A percentile compares a stretch with the other conserved stretches of the same genome.
Conservation (phyloP, 1,284 basidiomycete genomes). For the Athelia sp. region DNA sequence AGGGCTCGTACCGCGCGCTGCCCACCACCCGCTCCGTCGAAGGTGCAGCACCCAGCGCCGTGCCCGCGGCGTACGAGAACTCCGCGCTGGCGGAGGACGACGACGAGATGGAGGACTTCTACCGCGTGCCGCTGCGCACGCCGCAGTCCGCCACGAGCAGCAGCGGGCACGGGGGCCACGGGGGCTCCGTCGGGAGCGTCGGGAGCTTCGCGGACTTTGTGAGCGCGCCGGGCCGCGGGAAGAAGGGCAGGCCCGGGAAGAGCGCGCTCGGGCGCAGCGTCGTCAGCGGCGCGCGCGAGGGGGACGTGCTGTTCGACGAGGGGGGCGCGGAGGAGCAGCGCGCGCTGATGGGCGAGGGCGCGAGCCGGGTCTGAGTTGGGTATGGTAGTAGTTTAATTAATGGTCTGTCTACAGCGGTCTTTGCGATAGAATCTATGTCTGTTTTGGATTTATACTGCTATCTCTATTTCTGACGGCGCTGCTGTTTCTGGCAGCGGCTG, state of each 20-base stretch:
- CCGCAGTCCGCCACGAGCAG: slow-evolving; percentile 17
- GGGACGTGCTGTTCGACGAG: slow-evolving; percentile 53
- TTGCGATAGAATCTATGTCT: too few relatives aligned
- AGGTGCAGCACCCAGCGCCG: slow-evolving; percentile 17
- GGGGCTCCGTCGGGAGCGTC: slow-evolving; percentile 13
- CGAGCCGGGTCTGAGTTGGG: too few relatives aligned
- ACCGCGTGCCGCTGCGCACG: slow-evolving; percentile 52
- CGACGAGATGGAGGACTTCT: slow-evolving; percentile 60
- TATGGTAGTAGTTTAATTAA: too few relatives aligned
- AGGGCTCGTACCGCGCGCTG: slow-evolving; percentile 85
- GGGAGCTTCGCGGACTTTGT: slow-evolving; percentile 53
- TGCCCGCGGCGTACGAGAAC: slow-evolving; percentile 36
- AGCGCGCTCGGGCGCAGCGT: slow-evolving; percentile 21
- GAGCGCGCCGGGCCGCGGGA: slow-evolving; percentile 37
- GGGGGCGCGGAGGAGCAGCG: slow-evolving; percentile 15
- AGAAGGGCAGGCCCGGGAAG: slow-evolving; percentile 25
- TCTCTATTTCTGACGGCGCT: too few relatives aligned
- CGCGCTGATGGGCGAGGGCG: too few relatives aligned
- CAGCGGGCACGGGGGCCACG: slow-evolving; percentile 3
- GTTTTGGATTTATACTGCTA: too few relatives aligned
- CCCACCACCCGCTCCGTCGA: slow-evolving; percentile 51
- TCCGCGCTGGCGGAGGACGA: slow-evolving; percentile 46
- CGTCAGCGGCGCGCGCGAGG: slow-evolving; percentile 17
- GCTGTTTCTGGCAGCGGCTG: too few relatives aligned
- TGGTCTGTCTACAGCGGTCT: too few relatives aligned